Base-by-base conservation (phyloP, 805 yeast genomes). In the Wickerhamomyces bisporus region DNA sequence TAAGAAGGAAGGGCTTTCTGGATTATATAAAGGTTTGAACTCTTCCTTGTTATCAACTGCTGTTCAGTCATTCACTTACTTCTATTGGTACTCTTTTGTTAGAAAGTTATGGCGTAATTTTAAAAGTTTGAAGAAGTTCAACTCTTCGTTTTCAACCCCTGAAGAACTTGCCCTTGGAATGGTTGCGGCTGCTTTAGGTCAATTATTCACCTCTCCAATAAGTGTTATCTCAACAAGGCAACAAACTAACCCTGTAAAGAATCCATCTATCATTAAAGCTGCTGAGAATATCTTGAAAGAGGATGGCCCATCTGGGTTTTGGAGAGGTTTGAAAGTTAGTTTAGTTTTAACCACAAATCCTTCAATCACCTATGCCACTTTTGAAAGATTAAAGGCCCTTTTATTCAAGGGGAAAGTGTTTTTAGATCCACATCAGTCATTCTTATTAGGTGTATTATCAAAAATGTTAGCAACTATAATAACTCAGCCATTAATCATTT, bases 261-360 rank as follows among this genome's bases (percentile, higher is more conserved):
- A 32, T 38, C 57, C 45, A 36, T 58, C 62, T 6, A 64, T 77
- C n/a, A 32, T 63, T 4, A 56, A 55, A 14, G 61, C 75, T 6
- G 71, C 73, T 10, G 47, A 69, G 41, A 75, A 77, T 35, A 77
- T 85, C 35, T 58, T 75, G 26, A 62, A 65, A 16, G 77, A 77
- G 20, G 85, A 83, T 48, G 91, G 93, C 4, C 45, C 78, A 26
- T 58, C 71, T 16, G 91, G 91, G 0, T 73, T 85, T 42, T 86
- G 95, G 95, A 73, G 79, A 47, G 95, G 95, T 0, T 70, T 86
- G 40, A 81, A 86, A 58, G 95, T 87, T 7, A 77, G 86, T 7
- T 60, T 86, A 51, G 82, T 86, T 10, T 70, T 86, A 35, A 86
- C 91, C 15, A 66, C 81, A 35, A 86, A 86, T 61, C 95, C 95